Base-by-base conservation (phyloP, 2,329 filamentous ascomycete genomes). In the Pyricularia grisea region DNA sequence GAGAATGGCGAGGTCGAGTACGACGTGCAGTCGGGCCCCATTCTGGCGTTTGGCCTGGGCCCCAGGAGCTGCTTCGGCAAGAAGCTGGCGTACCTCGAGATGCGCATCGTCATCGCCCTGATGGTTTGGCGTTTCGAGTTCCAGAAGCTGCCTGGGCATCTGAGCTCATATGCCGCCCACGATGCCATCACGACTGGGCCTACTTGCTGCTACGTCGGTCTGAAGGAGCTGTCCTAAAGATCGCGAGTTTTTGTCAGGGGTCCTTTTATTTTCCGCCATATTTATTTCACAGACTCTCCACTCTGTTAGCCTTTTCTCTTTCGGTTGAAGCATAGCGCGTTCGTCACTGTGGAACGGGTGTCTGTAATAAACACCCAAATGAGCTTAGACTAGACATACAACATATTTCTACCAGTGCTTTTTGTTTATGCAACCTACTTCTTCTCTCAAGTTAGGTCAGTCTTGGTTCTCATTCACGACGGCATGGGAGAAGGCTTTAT, bases 111-210 rank as follows among this genome's bases (percentile, higher is more conserved):
- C 66, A 72, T 79, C 33, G 77, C 76, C 27, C 69, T 81, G 68
- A 70, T 80, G 61, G 72, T 79, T 10, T 81, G 79, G 80, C 75
- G 76, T 61, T 81, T 81, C 70, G 74, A 78, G 69, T 68, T 79
- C 42, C 28, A n/a, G 11, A 42, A 33, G 28, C 50, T 33, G 31
- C 65, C 65, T 23, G 31, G 23, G 20, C 25, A 30, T 9, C 65
- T 67, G 65, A 50, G 31, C 9, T 27, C 31, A 1, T 67, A 67
- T 25, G n/a, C 12, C 20, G 33, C 65, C 20, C 31, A 50, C 33
- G 65, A 67, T 25, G 23, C 28, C 11, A 33, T 67, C 31, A 67
- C 65, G 36, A 33, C 36, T 17, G 25, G 31, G 33, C 65, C 65
- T 33, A 25, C n/a, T 9, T 27, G 50, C n/a, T 67, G 65, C 36